Base-by-base conservation (phyloP, 2,329 filamentous ascomycete species). In the Colletotrichum sp. region DNA sequence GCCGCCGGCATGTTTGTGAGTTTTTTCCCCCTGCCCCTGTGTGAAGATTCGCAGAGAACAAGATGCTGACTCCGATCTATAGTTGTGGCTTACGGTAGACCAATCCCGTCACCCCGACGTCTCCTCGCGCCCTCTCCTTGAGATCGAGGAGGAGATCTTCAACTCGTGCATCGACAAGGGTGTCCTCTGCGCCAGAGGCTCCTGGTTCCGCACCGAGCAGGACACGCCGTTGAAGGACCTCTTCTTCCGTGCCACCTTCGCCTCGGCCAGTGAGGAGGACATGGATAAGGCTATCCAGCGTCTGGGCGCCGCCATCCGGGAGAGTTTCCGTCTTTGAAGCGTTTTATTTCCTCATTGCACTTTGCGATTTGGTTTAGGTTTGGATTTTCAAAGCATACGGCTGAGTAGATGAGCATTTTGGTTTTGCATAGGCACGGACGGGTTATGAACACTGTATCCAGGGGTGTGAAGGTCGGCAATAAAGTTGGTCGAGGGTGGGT, bases 1-100 rank as follows among this genome's bases (percentile, higher is more conserved):
- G 90, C 90, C 73, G 95, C 96, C 1, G 96, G 96, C 83, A 99
- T 99, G 97, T 99, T 99, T 90, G 94, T 95, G 85, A 89, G 93
- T 70, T 92, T n/a, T 24, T 14, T 39, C 26, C 60, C 24, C 60
- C 24, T n/a, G 55, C 63, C 26, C 21, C 48, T 36, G 34, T 18
- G 28, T 76, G 72, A 28, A 61, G 52, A 30, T 28, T 39, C 26
- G n/a, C 16, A n/a, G 21, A 21, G 43, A 60, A 30, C 14, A 18
- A 28, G 16, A 14, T 16, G 52, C 60, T 39, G 18, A 71, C 67
- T 32, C 30, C 48, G 4, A 24, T 14, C 12, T 13, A 4, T 71
- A 93, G 92, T 89, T 95, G 82, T 97, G 95, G 95, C 86, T 97
- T 74, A 88, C 90, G 68, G 86, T 97, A 21, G 90, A 95, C 79